These are phyloP conservation scores for Pythium grandisporangium DNA, from an alignment of 352 stramenopile genomes.

Conservation along the genomic window DNA sequence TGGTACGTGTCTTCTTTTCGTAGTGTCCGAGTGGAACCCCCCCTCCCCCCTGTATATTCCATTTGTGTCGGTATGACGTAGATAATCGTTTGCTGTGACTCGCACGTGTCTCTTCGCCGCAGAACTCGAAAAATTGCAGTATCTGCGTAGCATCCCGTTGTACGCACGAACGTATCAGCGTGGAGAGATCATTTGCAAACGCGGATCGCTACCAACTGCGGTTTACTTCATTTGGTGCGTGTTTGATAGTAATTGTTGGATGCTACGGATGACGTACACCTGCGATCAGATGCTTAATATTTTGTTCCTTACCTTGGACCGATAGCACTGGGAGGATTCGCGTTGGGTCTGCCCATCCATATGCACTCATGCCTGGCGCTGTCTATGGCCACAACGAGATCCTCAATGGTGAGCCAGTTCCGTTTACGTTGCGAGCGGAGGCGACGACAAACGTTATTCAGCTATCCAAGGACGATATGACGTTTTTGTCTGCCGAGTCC, in stretches of 20 bases:
- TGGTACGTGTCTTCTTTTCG: too few relatives aligned
- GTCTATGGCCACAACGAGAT: constrained; percentile 64
- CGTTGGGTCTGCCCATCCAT: constrained; percentile 58
- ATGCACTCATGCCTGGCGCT: constrained; percentile 32
- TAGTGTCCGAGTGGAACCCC: too few relatives aligned
- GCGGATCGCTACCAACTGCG: constrained; percentile 48
- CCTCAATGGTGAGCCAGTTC: constrained; percentile 58
- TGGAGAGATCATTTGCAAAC: constrained; percentile 53
- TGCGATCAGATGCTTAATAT: too few relatives aligned
- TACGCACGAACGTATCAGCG: constrained; percentile 61
- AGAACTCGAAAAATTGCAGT: constrained; percentile 40
- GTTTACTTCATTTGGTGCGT: constrained; percentile 77
- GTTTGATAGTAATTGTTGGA: too few relatives aligned
- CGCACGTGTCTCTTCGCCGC: constrained; percentile 18
- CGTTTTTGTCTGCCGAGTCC: constrained; percentile 33
- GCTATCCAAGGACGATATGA: constrained; percentile 50
- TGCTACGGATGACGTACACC: too few relatives aligned
- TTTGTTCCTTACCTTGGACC: too few relatives aligned
- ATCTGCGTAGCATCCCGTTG: constrained; percentile 47
- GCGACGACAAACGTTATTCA: constrained; percentile 54
- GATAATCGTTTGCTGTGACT: too few relatives aligned
- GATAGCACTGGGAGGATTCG: constrained; percentile 50
- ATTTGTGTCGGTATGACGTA: too few relatives aligned
- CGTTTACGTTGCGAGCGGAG: constrained; percentile 50
- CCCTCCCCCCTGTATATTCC: too few relatives aligned